Conservation (phyloP, 768 basidiomycete species). For the Botryobasidium botryosum region DNA sequence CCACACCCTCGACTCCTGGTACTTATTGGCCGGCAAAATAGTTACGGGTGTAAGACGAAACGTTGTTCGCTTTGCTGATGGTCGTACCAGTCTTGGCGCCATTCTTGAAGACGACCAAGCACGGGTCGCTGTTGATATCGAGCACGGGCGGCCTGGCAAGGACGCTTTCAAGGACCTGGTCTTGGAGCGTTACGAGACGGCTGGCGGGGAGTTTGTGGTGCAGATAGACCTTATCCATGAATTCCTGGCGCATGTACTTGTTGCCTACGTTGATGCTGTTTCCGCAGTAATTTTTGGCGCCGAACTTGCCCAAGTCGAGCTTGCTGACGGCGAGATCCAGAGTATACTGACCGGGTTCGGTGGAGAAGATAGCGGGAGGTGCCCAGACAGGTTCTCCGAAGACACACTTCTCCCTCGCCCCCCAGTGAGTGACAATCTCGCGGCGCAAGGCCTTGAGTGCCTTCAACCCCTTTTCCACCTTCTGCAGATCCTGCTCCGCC, state of each 20-base stretch:
- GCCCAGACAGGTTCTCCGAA: constrained; percentile 6
- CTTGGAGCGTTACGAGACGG: constrained; percentile 8
- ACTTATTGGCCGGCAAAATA: constrained; percentile 4
- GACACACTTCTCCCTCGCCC: constrained; percentile 7
- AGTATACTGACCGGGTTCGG: constrained; percentile 8
- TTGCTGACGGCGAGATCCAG: constrained; percentile 10
- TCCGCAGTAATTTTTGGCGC: constrained; percentile 5
- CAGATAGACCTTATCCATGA: constrained; percentile 6
- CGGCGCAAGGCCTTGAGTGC: constrained; percentile 6
- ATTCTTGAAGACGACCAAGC: constrained; percentile 11
- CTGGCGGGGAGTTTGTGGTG: constrained; percentile 8
- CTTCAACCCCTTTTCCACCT: constrained; percentile 8
- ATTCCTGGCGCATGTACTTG: constrained; percentile 6
- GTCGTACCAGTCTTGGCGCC: constrained; percentile 8
- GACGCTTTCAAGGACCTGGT: constrained; percentile 5
- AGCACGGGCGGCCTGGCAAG: constrained; percentile 6
- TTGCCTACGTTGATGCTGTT: constrained; percentile 9
- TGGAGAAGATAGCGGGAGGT: constrained; percentile 7
- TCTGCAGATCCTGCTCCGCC: constrained; percentile 6
- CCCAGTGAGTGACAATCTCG: constrained; percentile 5
- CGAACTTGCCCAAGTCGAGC: constrained; percentile 8
- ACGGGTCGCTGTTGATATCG: constrained; percentile 5
- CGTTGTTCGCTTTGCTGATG: constrained; percentile 7
- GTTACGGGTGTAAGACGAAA: constrained; percentile 7
- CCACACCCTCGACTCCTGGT: constrained; percentile 9